Conservation (phyloP, 257 asterid genomes). For the Solanum chmielewskii region DNA sequence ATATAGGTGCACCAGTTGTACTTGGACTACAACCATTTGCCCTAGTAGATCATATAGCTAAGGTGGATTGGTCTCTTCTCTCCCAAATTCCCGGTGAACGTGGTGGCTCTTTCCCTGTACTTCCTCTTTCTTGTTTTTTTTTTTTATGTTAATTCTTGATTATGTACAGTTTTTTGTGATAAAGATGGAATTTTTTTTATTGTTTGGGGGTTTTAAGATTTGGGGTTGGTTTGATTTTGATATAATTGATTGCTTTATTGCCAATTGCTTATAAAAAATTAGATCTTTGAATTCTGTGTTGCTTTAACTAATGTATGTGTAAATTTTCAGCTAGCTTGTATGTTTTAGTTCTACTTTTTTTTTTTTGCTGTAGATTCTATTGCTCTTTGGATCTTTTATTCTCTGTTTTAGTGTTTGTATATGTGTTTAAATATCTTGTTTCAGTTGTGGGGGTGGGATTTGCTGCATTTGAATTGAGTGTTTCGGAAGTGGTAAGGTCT, state of each 20-base stretch:
- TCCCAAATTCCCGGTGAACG: slow-evolving; percentile 78
- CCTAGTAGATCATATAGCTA: slow-evolving; percentile 78
- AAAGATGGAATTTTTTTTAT: not conserved
- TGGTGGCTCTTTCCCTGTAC: slow-evolving; percentile 97
- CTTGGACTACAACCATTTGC: slow-evolving; percentile 88
- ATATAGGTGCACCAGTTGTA: slow-evolving; percentile 39
- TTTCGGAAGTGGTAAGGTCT: not conserved
- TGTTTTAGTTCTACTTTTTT: not conserved
- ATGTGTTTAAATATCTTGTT: not conserved
- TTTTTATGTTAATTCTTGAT: not conserved
- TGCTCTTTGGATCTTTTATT: not conserved
- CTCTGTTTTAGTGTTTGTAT: not conserved
- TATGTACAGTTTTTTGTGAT: not conserved
- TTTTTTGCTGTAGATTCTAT: no score
- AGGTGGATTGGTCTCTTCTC: slow-evolving; percentile 78
- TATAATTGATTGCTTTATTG: not conserved
- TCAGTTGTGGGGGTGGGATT: not conserved
- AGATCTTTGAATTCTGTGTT: not conserved
- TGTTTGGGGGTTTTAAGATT: not conserved
- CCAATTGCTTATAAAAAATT: not conserved
- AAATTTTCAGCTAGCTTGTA: not conserved
- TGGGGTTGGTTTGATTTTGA: not conserved
- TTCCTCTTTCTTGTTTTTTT: not conserved
- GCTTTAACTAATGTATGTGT: not conserved
- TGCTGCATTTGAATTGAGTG: not conserved